These are phyloP conservation scores for Allantophomopsis cytisporea DNA, from an alignment of 2,329 filamentous ascomycete species.

Conservation along the genomic window DNA sequence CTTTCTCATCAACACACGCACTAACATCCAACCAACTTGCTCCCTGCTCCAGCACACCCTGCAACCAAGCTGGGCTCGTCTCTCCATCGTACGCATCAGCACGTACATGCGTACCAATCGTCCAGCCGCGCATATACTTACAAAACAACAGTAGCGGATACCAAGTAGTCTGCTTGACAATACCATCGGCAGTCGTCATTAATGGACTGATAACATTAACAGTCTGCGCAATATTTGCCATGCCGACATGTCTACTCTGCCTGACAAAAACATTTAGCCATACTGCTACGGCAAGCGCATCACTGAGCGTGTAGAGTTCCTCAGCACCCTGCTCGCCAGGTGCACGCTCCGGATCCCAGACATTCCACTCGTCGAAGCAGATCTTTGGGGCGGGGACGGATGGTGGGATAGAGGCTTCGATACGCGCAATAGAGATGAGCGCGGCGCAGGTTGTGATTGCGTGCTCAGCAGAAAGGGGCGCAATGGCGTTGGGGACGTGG, in stretches of 20 bases:
- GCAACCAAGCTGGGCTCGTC: constrained; percentile 53
- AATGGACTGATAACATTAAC: constrained; percentile 57
- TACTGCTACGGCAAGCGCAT: constrained; percentile 46
- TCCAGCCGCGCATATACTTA: constrained; percentile 60
- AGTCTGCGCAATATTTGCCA: constrained; percentile 54
- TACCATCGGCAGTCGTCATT: constrained; percentile 44
- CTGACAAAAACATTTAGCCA: constrained; percentile 53
- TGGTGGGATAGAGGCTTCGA: constrained; percentile 32
- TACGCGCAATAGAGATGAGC: constrained; percentile 48
- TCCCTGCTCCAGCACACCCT: constrained; percentile 44
- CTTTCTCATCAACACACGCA: constrained; percentile 41
- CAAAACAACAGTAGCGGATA: constrained; percentile 48
- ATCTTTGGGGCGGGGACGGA: constrained; percentile 36
- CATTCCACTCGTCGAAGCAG: constrained; percentile 61
- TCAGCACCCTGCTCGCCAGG: constrained; percentile 49
- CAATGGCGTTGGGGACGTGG: constrained; percentile 36
- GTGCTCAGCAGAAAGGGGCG: constrained; percentile 47
- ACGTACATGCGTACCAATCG: constrained; percentile 51
- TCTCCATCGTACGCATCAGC: constrained; percentile 49
- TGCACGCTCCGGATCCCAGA: constrained; percentile 50
- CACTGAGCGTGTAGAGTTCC: constrained; percentile 48
- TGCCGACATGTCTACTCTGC: constrained; percentile 46
- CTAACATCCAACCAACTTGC: constrained; percentile 61
- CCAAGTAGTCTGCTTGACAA: constrained; percentile 51
- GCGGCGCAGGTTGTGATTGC: constrained; percentile 47